Evolutionary conservation across 1,284 basidiomycete species (phyloP).

Genomic region (Apiotrichum mycotoxinovorans): DNA sequence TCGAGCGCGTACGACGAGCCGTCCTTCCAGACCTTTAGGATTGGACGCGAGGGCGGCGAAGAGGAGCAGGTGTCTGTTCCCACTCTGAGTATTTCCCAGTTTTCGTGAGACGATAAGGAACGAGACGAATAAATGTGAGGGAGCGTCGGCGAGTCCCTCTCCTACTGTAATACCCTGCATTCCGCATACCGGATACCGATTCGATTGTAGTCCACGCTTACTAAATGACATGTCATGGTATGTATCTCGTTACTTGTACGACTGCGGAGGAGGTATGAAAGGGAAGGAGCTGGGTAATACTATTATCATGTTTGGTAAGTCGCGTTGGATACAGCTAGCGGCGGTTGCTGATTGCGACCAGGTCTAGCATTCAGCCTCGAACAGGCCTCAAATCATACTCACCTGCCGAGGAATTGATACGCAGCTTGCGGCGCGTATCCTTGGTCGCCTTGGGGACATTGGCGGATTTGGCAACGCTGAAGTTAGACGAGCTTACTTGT

Average conservation of each 20-base stretch:
- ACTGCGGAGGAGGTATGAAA: background rate
- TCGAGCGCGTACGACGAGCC: conserved; percentile 3
- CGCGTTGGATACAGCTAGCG: no score
- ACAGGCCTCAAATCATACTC: no score
- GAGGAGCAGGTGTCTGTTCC: background rate
- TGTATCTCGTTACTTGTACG: background rate
- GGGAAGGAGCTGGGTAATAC: no score
- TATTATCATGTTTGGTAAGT: no score
- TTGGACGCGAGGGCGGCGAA: background rate
- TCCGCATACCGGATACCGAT: background rate
- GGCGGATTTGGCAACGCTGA: no score
- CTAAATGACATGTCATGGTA: background rate
- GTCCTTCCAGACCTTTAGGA: background rate
- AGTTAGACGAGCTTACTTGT: no score
- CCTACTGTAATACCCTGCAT: background rate
- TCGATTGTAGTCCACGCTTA: background rate
- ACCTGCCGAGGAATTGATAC: no score
- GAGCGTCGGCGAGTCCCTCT: no score
- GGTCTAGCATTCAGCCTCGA: no score
- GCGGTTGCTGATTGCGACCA: no score
- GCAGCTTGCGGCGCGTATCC: no score
- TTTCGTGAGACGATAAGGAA: background rate
- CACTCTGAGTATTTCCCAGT: conserved; percentile 1
- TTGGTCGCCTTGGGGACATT: no score
- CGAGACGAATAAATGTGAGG: background rate